A percentile compares a stretch with the other conserved stretches of the same genome.
phyloP scores from a whole-genome alignment of 108 stramenopile genomes.

The Cyclotella distinguenda region DNA sequence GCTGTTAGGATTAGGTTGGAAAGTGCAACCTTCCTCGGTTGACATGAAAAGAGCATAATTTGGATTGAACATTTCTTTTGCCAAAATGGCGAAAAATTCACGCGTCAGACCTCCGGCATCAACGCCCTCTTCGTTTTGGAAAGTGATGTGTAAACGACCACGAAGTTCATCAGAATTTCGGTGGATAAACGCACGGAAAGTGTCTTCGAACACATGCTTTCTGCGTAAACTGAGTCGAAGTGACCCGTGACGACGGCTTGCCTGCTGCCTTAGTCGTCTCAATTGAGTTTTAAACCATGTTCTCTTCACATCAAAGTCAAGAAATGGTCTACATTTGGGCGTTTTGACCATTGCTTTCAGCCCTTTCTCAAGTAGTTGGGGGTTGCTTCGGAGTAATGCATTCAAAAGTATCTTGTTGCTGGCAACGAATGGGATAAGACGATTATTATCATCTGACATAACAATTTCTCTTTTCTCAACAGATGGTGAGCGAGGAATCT shows the following conservation, averaged over 20 bases:
- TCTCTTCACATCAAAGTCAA: conserved; percentile 97
- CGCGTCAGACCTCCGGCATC: conserved; percentile 98
- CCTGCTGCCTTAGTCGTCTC: conserved; percentile 81
- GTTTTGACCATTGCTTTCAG: conserved; percentile 84
- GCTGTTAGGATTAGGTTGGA: conserved; percentile 97
- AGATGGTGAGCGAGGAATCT: too few relatives aligned
- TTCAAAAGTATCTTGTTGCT: conserved; percentile 89
- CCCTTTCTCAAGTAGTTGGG: conserved; percentile 84
- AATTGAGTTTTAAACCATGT: conserved; percentile 86
- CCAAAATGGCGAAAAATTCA: conserved; percentile 96
- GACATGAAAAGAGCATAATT: conserved; percentile 96
- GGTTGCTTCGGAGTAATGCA: conserved; percentile 67
- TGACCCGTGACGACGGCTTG: conserved; percentile 84
- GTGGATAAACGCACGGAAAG: conserved; percentile 91
- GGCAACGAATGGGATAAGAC: conserved; percentile 83
- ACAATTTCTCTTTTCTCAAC: conserved; percentile 24
- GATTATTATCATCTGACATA: conserved; percentile 25
- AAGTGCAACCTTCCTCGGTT: conserved; percentile 96
- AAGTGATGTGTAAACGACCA: conserved; percentile 92
- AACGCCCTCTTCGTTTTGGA: conserved; percentile 95
- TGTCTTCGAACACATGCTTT: conserved; percentile 93
- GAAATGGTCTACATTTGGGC: conserved; percentile 74
- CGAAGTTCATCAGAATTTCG: conserved; percentile 96
- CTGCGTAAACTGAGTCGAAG: conserved; percentile 86
- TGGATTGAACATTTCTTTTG: conserved; percentile 98